A percentile compares a stretch with the other conserved stretches of the same genome.
These are phyloP conservation scores for Ceratonia siliqua DNA, from an alignment of 306 rosid genomes.

Conservation along the genomic window DNA sequence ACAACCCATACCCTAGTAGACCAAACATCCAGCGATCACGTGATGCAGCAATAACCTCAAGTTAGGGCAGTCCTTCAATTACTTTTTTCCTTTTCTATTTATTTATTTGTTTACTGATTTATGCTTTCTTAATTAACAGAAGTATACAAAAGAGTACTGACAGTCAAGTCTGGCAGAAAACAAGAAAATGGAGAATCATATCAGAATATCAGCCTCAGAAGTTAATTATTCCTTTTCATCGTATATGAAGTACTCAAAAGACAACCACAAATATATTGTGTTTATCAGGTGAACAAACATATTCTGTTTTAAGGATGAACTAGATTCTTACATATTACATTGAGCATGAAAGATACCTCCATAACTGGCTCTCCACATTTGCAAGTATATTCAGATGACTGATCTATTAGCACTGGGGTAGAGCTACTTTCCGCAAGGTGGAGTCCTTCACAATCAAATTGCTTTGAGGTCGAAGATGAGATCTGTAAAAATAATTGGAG, in stretches of 20 bases:
- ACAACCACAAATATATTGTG: neutral
- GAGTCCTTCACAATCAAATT: constrained; percentile 25
- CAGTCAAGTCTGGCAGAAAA: neutral
- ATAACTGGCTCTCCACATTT: constrained; percentile 29
- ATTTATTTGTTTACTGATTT: neutral
- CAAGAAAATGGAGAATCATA: neutral
- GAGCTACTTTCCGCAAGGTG: constrained; percentile 29
- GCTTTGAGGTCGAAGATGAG: constrained; percentile 39
- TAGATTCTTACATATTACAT: neutral
- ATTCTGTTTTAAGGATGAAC: neutral
- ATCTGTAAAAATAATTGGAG: constrained; percentile 29
- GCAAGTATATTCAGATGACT: constrained; percentile 34
- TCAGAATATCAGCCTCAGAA: neutral
- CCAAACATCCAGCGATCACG: neutral
- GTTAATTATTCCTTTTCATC: neutral
- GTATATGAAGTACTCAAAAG: neutral
- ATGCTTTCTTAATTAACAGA: neutral
- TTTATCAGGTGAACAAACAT: neutral
- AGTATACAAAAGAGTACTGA: neutral
- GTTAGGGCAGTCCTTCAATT: neutral
- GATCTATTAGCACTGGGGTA: constrained; percentile 35
- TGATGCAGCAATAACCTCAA: neutral
- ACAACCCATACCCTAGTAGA: neutral
- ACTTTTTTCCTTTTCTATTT: neutral
- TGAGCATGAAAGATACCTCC: constrained; percentile 41